phyloP scores from a whole-genome alignment of 257 asterid species.

The Solanum phureja region DNA sequence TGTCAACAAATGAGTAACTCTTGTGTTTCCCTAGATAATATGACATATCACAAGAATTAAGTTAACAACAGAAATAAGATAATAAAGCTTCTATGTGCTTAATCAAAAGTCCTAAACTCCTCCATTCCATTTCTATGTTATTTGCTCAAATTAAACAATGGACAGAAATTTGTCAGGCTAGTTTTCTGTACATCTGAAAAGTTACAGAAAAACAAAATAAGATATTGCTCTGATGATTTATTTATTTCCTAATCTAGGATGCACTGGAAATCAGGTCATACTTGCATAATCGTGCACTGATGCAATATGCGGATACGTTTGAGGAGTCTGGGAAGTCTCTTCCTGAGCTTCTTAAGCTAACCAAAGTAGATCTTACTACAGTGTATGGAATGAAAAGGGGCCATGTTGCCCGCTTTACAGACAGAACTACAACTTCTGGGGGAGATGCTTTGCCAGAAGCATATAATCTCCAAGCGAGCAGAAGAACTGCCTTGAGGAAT shows the following conservation, averaged over 20 bases:
- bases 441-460: conserved; percentile 26
- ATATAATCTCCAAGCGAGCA: conserved; percentile 27
- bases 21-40: neutral
- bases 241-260: conserved; percentile 31
- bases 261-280: conserved; percentile 66
- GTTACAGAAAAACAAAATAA: neutral
- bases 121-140: neutral
- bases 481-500: conserved; percentile 22
- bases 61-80: neutral
- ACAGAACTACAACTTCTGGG: conserved; percentile 32
- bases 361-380: conserved; percentile 31
- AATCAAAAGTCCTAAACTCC: neutral
- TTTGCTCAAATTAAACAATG: neutral
- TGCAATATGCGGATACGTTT: conserved; percentile 50
- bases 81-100: neutral
- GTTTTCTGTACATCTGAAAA: neutral
- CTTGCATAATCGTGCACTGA: conserved; percentile 63
- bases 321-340: conserved; percentile 48
- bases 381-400: conserved; percentile 64
- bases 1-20: neutral
- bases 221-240: neutral
- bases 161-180: neutral
- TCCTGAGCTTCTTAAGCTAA: conserved; percentile 45
- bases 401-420: conserved; percentile 55
- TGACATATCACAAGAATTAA: neutral